Percentiles rank a stretch among this genome's conserved stretches.
Conservation (phyloP, 306 rosid species). For the Acmispon strigosus region DNA sequence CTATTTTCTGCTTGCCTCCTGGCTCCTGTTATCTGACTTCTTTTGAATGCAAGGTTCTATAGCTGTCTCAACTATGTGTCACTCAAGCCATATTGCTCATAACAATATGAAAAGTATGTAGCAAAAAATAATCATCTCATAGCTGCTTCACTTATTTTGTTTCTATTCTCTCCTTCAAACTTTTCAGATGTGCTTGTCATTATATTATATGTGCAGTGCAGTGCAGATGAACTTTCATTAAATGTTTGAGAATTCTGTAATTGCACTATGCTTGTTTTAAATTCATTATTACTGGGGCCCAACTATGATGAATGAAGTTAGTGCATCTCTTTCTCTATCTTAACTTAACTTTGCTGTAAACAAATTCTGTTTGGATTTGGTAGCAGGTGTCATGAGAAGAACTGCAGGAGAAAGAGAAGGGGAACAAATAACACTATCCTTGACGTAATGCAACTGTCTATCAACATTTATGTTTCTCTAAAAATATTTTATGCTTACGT, state of each 20-base stretch:
- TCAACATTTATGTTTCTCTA: conserved; percentile 12
- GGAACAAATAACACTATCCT: conserved; percentile 10
- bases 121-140: not conserved
- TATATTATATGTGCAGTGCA: too few relatives aligned
- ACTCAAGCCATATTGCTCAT: not conserved
- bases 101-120: not conserved
- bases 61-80: not conserved
- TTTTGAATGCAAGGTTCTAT: not conserved
- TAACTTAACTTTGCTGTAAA: not conserved
- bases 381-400: conserved; percentile 3
- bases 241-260: not conserved
- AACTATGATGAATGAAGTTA: not conserved
- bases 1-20: not conserved
- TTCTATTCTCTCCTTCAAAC: not conserved
- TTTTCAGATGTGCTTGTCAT: not conserved
- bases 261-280: not conserved
- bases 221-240: not conserved
- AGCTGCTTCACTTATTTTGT: not conserved
- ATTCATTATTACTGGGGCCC: not conserved
- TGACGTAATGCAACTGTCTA: conserved; percentile 22
- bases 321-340: not conserved
- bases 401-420: conserved; percentile 25
- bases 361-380: conserved; percentile 13
- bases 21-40: not conserved
- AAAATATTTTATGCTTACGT: not conserved